A percentile compares a stretch with the other conserved stretches of the same genome.
Conservation (phyloP, 2,329 filamentous ascomycete species). For the Waltergamsia citrina region DNA sequence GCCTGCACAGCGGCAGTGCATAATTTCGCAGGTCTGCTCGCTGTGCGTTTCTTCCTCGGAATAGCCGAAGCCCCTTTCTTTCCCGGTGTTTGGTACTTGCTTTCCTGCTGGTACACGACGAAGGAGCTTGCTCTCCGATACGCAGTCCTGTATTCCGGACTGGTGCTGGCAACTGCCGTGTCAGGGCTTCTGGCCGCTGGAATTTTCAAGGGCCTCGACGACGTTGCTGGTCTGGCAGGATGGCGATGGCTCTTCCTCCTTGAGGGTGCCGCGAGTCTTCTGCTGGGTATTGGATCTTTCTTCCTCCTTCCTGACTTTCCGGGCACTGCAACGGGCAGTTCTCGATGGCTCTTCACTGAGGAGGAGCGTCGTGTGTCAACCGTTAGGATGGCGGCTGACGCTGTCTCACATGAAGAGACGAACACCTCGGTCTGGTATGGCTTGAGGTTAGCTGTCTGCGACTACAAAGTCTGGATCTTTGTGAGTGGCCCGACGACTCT, state of each 20-base stretch:
- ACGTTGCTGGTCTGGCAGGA: conserved; percentile 43
- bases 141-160: conserved; percentile 76
- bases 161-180: conserved; percentile 69
- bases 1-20: conserved; percentile 54
- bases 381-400: too few relatives aligned
- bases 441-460: too few relatives aligned
- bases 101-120: conserved; percentile 76
- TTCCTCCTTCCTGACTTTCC: conserved; percentile 75
- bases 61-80: conserved; percentile 68
- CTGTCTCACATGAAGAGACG: too few relatives aligned
- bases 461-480: too few relatives aligned
- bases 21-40: conserved; percentile 55
- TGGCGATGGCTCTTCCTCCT: conserved; percentile 63
- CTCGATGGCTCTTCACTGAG: conserved; percentile 51
- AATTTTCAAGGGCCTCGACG: conserved; percentile 62
- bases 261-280: conserved; percentile 60
- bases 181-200: conserved; percentile 65
- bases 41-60: conserved; percentile 61
- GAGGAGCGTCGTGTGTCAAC: too few relatives aligned
- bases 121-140: conserved; percentile 72
- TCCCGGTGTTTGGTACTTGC: conserved; percentile 69
- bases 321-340: too few relatives aligned
- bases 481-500: too few relatives aligned
- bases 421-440: too few relatives aligned
- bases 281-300: conserved; percentile 59